Evolutionary conservation across 768 basidiomycete species (phyloP).

Genomic region (Cantharellus cinnabarinus): DNA sequence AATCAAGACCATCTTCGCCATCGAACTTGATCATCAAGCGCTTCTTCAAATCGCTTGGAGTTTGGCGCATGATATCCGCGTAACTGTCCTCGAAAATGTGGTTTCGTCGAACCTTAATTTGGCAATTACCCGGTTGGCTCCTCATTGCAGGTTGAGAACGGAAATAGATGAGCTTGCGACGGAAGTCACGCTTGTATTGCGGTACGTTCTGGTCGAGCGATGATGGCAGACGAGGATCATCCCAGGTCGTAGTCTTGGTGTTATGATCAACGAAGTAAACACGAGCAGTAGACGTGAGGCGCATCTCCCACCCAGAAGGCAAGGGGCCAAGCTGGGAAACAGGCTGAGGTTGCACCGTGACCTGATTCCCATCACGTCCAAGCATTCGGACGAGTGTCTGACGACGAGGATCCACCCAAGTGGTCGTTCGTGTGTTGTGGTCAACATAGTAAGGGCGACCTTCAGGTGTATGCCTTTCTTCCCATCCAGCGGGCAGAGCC

Average conservation of each 20-base stretch:
- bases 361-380: conserved; percentile 65
- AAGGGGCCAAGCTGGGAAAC: conserved; percentile 93
- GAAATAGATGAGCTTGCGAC: conserved; percentile 98
- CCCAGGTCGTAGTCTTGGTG: conserved; percentile 99
- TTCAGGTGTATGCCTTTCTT: conserved; percentile 95
- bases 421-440: conserved; percentile 97
- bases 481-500: conserved; percentile 90
- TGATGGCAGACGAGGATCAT: conserved; percentile 89
- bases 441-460: conserved; percentile 98
- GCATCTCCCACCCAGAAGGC: conserved; percentile 99
- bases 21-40: conserved; percentile 99
- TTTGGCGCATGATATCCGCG: conserved; percentile 99
- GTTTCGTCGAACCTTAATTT: conserved; percentile 94
- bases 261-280: conserved; percentile 99
- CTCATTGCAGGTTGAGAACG: conserved; percentile 95
- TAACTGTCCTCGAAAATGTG: conserved; percentile 99
- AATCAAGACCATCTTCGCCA: conserved; percentile 96
- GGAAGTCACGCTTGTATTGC: conserved; percentile 99
- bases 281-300: conserved; percentile 88
- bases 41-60: conserved; percentile 96
- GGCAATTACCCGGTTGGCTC: conserved; percentile 95
- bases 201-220: conserved; percentile 92
- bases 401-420: conserved; percentile 98
- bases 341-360: conserved; percentile 31
- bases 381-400: conserved; percentile 94